Conservation (phyloP, 352 stramenopile species). For the Halophytophthora batemanensis region DNA sequence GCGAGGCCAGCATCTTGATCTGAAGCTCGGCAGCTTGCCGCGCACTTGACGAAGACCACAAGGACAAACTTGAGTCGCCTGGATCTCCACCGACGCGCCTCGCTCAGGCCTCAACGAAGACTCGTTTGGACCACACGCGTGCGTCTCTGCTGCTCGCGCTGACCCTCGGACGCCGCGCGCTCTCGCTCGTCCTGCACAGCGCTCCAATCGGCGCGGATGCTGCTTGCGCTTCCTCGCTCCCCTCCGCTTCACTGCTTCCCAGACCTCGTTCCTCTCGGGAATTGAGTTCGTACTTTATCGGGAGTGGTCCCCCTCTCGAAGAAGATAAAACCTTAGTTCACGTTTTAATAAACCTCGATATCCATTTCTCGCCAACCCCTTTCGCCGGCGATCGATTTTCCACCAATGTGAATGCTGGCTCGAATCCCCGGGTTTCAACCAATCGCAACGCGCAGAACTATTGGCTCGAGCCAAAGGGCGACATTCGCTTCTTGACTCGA, state of each 20-base stretch:
- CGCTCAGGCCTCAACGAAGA: too few relatives aligned
- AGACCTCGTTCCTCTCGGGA: background rate
- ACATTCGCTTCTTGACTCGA: background rate
- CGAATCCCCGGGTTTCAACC: background rate
- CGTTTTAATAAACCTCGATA: too few relatives aligned
- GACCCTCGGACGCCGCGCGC: too few relatives aligned
- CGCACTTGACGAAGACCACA: background rate
- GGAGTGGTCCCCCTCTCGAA: background rate
- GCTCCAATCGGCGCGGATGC: background rate
- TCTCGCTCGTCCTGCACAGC: too few relatives aligned
- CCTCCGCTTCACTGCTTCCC: background rate
- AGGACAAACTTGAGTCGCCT: background rate
- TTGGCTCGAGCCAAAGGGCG: background rate
- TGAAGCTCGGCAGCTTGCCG: background rate
- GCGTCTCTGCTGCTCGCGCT: background rate
- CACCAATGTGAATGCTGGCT: background rate
- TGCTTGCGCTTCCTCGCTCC: background rate
- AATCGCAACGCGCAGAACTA: background rate
- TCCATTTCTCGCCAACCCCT: background rate
- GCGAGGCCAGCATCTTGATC: slow-evolving; percentile 36
- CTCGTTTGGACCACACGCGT: background rate
- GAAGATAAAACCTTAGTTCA: background rate
- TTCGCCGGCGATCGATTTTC: background rate
- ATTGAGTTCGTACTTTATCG: slow-evolving; percentile 4
- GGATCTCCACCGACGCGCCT: background rate